Evolutionary conservation across 2,329 filamentous ascomycete species (phyloP).

Genomic region (Aspergillus udagawae): DNA sequence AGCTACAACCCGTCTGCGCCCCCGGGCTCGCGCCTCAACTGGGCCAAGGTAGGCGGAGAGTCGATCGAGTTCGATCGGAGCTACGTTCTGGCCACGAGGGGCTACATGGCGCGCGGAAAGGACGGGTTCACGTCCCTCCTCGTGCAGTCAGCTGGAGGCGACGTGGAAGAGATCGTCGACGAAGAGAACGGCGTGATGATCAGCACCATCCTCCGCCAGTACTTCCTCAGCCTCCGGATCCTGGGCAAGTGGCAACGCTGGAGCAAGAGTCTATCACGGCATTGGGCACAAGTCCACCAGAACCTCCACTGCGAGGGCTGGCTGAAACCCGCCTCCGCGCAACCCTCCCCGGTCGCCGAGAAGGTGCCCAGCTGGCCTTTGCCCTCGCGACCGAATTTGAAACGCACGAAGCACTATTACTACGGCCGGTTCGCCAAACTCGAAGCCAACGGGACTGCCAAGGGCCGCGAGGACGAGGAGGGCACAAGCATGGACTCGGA

Average conservation of each 20-base stretch:
- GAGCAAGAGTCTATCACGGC: constrained; percentile 56
- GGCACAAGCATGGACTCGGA: constrained; percentile 41
- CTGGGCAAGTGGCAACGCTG: constrained; percentile 75
- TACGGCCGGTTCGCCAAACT: constrained; percentile 29
- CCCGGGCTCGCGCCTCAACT: constrained; percentile 60
- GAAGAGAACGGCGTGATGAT: constrained; percentile 87
- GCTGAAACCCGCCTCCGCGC: constrained; percentile 40
- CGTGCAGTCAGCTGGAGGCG: constrained; percentile 70
- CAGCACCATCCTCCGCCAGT: constrained; percentile 80
- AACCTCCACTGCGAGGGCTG: constrained; percentile 54
- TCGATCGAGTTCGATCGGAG: constrained; percentile 59
- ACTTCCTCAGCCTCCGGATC: constrained; percentile 82
- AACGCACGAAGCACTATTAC: constrained; percentile 24
- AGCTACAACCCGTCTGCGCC: constrained; percentile 63
- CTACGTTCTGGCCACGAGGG: constrained; percentile 74
- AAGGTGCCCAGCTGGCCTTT: constrained; percentile 16
- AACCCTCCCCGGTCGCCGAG: constrained; percentile 24
- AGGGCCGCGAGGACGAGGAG: constrained; percentile 38
- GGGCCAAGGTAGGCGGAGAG: constrained; percentile 57
- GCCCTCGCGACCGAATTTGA: constrained; percentile 15
- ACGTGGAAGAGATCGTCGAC: constrained; percentile 71
- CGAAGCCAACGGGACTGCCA: constrained; percentile 33
- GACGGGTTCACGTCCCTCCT: constrained; percentile 77
- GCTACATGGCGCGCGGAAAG: constrained; percentile 86
- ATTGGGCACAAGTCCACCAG: constrained; percentile 65